Evolutionary conservation across 2,329 filamentous ascomycete genomes (phyloP), one percentile per base, ranked within the genome.

Genomic region (Elsinoe necatrix): DNA sequence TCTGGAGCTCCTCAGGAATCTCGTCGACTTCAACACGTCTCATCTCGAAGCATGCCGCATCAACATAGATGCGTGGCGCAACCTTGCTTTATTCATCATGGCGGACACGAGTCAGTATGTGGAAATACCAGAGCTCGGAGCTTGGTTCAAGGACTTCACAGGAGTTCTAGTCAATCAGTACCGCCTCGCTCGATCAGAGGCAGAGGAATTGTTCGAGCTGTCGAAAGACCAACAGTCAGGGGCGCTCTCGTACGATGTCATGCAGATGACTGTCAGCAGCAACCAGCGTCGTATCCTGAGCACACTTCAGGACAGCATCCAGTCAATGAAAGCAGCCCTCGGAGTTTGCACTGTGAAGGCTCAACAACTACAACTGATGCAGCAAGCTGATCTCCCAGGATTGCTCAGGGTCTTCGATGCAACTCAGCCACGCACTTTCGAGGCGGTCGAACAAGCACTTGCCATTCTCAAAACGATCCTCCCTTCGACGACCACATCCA

Each of bases 11-110:
- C 73, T 84, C 48, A 75, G 72, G 25, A 72, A 76, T 54, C 72
- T 84, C 4, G 80, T 84, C 12, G 75, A 82, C 60, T 78, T 81
- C 58, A 70, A 75, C 12, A 74, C 63, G 14, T 83, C 81, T 9
- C 81, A 84, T 66, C 72, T 74, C 54, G 80, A 82, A 68, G 80
- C 79, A 3, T 83, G 80, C 66, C 77, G 75, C 54, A 73, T 84
- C 39, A 83, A 75, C 59, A 73, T 84, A 4, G 75, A 75, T 39
- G 73, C 80, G 23, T 84, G 81, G 81, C 66, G 73, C n/a, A 77
- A 77, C 60, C 70, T 84, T 18, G 69, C 76, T 18, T 71, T 71
- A n/a, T 84, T 79, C 60, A 81, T 83, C 59, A 62, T 81, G 14
- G 80, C 79, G 0, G 77, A 73, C 0, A 62, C 74, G 5, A 80